Evolutionary conservation across 2,329 filamentous ascomycete genomes (phyloP).

Genomic region (Chaetomium sp.): DNA sequence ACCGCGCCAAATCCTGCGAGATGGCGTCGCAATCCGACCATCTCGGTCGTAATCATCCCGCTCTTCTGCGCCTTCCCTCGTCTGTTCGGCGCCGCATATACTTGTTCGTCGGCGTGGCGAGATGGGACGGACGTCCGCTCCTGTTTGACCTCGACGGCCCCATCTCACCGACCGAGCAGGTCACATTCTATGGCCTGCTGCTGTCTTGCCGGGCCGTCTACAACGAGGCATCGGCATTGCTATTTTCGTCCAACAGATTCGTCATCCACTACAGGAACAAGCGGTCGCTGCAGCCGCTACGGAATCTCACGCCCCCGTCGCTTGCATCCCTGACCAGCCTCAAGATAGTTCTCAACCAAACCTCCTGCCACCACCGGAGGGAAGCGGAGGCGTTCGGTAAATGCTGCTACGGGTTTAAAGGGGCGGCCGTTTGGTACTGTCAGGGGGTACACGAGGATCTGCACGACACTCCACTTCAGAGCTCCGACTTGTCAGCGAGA

Average conservation of each 20-base stretch:
- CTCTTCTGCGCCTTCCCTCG: background rate
- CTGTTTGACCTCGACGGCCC: constrained; percentile 10
- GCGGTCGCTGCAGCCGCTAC: constrained; percentile 6
- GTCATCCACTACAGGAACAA: constrained; percentile 6
- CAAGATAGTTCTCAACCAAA: constrained; percentile 11
- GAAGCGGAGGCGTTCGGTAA: background rate
- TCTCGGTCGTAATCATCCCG: background rate
- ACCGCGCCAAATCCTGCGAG: background rate
- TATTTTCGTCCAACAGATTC: constrained; percentile 10
- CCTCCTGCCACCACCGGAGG: background rate
- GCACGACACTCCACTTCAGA: constrained; percentile 1
- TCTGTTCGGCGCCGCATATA: constrained; percentile 5
- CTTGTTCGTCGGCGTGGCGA: background rate
- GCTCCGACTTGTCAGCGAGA: background rate
- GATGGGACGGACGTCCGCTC: background rate
- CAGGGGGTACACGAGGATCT: background rate
- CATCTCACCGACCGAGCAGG: background rate
- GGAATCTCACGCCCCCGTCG: background rate
- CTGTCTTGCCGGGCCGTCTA: constrained; percentile 5
- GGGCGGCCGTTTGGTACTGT: background rate
- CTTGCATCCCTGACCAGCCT: constrained; percentile 1
- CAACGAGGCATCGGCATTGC: background rate
- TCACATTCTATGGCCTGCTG: constrained; percentile 4
- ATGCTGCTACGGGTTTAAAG: background rate
- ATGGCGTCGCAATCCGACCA: background rate